A percentile compares a stretch with the other conserved stretches of the same genome.
These are phyloP conservation scores for Prunus yedoensis DNA, from an alignment of 331 rosid species.

Conservation along the genomic window DNA sequence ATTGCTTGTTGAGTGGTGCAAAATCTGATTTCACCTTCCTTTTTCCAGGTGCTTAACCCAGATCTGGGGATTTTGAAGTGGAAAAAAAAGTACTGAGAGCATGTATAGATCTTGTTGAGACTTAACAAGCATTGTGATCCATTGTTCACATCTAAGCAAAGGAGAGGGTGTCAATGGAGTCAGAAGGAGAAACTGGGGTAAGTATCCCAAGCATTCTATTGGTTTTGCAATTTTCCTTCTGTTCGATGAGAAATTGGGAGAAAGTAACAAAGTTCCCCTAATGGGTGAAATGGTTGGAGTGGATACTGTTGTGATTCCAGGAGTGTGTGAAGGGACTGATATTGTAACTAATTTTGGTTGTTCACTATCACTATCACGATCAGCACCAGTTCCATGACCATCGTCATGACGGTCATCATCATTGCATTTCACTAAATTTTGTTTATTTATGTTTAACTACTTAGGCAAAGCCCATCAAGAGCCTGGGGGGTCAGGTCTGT, in stretches of 20 bases:
- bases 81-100: slow-evolving; percentile 3
- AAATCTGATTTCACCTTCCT: slow-evolving; percentile 24
- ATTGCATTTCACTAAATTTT: not conserved
- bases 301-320: not conserved
- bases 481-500: slow-evolving; percentile 66
- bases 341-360: slow-evolving; percentile 3
- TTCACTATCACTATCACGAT: not conserved
- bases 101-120: slow-evolving; percentile 51
- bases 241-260: not conserved
- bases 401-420: not conserved
- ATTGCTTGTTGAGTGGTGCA: slow-evolving; percentile 22
- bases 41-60: slow-evolving; percentile 17
- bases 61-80: slow-evolving; percentile 32
- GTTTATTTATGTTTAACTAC: slow-evolving; percentile 13
- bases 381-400: not conserved
- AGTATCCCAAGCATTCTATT: slow-evolving; percentile 20
- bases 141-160: slow-evolving; percentile 37
- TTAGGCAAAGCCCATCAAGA: slow-evolving; percentile 59
- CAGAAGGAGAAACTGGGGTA: slow-evolving; percentile 82
- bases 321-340: not conserved
- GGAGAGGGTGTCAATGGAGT: slow-evolving; percentile 55
- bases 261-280: not conserved
- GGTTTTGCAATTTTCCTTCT: not conserved
- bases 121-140: slow-evolving; percentile 29
- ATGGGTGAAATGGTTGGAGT: not conserved